Evolutionary conservation across 1,139 yeast genomes (phyloP).

Genomic region (Saccharomyces hybrid): DNA sequence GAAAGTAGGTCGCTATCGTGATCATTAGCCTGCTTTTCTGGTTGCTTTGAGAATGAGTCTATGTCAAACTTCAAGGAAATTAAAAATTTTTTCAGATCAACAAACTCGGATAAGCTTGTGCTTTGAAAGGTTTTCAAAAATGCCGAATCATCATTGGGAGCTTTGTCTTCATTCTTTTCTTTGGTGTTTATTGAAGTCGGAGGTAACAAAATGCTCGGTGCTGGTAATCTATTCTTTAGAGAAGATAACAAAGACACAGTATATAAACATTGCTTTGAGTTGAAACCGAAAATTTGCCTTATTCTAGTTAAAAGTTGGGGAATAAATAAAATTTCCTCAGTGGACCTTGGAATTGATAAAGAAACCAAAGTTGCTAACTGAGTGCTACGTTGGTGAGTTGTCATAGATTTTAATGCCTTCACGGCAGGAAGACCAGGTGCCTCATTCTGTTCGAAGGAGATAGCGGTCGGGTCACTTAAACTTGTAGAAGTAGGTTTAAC

Average conservation of each 20-base stretch:
- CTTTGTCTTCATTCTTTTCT: conserved; percentile 5
- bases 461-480: conserved; percentile 24
- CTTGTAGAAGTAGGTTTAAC: conserved; percentile 26
- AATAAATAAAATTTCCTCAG: conserved; percentile 67
- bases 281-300: conserved; percentile 62
- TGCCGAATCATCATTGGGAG: neutral
- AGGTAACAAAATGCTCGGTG: conserved; percentile 37
- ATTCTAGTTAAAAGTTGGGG: conserved; percentile 64
- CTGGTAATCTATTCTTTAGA: conserved; percentile 48
- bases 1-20: conserved; percentile 6
- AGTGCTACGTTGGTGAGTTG: conserved; percentile 40
- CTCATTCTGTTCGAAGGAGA: conserved; percentile 48
- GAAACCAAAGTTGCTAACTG: conserved; percentile 63
- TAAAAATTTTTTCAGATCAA: conserved; percentile 23
- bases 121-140: conserved; percentile 12
- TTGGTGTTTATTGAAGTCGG: conserved; percentile 44
- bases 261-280: conserved; percentile 57
- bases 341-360: conserved; percentile 64
- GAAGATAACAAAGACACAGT: conserved; percentile 67
- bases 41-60: neutral
- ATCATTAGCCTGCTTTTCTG: neutral
- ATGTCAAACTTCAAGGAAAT: conserved; percentile 20
- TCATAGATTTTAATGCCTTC: conserved; percentile 39
- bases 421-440: conserved; percentile 82
- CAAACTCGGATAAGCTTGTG: conserved; percentile 25